Conservation (phyloP, 2,329 filamentous ascomycete genomes). For the Hypoxylon sp. region DNA sequence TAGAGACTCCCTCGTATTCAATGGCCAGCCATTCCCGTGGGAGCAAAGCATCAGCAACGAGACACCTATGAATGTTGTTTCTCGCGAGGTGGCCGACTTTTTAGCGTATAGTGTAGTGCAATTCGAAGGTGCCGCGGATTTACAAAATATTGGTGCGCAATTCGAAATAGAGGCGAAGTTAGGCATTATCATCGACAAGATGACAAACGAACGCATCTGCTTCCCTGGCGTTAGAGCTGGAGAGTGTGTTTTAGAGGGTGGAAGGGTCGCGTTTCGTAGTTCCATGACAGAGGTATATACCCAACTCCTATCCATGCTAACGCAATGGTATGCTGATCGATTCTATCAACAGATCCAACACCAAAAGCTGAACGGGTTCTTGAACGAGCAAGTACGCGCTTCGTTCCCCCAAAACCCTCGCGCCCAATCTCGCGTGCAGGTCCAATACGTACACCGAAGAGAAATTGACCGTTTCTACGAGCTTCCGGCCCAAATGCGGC, state of each 20-base stretch:
- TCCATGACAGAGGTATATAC: conserved; percentile 85
- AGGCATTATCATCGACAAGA: conserved; percentile 81
- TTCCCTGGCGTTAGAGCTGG: conserved; percentile 70
- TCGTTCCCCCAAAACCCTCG: conserved; percentile 66
- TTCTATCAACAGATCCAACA: conserved; percentile 75
- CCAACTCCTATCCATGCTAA: neutral
- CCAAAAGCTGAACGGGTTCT: conserved; percentile 82
- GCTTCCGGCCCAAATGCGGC: conserved; percentile 69
- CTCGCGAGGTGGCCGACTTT: conserved; percentile 83
- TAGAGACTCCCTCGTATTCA: conserved; percentile 43
- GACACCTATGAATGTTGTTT: conserved; percentile 78
- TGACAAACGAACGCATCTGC: conserved; percentile 75
- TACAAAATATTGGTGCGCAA: conserved; percentile 73
- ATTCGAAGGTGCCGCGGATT: conserved; percentile 73
- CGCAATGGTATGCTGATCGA: conserved; percentile 7
- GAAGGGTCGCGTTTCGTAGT: conserved; percentile 79
- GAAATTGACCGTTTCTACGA: conserved; percentile 89
- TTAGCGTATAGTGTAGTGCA: conserved; percentile 78
- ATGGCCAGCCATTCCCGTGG: conserved; percentile 60
- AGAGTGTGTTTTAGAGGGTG: conserved; percentile 75
- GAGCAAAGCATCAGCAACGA: conserved; percentile 76
- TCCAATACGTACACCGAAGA: conserved; percentile 84
- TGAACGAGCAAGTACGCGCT: conserved; percentile 76
- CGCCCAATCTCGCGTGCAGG: conserved; percentile 64
- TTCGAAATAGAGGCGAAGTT: conserved; percentile 97